Conservation (phyloP, 164 flowering plant species). For the Brasenia schreberi region DNA sequence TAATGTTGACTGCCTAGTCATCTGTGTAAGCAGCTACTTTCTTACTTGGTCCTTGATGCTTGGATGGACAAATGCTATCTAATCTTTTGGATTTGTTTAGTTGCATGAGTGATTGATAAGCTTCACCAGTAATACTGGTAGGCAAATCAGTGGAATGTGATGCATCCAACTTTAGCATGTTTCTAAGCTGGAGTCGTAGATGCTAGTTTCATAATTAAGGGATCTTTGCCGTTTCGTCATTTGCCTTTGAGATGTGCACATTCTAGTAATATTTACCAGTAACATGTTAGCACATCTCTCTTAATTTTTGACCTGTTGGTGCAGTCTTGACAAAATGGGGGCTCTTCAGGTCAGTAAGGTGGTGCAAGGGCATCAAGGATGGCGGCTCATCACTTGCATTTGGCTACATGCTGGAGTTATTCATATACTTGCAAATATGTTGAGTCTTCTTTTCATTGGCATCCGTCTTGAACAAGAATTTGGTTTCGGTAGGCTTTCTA, state of each 20-base stretch:
- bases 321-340: slow-evolving; percentile 60
- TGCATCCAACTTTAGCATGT: too few relatives aligned
- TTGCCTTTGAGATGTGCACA: neutral
- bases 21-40: too few relatives aligned
- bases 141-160: too few relatives aligned
- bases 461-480: slow-evolving; percentile 88
- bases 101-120: too few relatives aligned
- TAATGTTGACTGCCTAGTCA: too few relatives aligned
- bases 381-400: slow-evolving; percentile 62
- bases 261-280: neutral
- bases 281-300: neutral
- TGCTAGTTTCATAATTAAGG: too few relatives aligned
- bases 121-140: too few relatives aligned
- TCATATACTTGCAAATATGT: slow-evolving; percentile 76
- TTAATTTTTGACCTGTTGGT: neutral
- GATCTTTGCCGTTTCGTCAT: neutral
- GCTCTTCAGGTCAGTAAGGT: slow-evolving; percentile 47
- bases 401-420: slow-evolving; percentile 83
- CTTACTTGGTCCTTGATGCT: too few relatives aligned
- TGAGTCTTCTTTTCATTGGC: slow-evolving; percentile 74
- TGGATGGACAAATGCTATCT: too few relatives aligned
- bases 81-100: too few relatives aligned
- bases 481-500: slow-evolving; percentile 51
- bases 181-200: too few relatives aligned
- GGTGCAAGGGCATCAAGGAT: slow-evolving; percentile 41